Percentiles rank a stretch among this genome's conserved stretches.
phyloP scores from a whole-genome alignment of 257 asterid genomes.

The Solanum chilense region DNA sequence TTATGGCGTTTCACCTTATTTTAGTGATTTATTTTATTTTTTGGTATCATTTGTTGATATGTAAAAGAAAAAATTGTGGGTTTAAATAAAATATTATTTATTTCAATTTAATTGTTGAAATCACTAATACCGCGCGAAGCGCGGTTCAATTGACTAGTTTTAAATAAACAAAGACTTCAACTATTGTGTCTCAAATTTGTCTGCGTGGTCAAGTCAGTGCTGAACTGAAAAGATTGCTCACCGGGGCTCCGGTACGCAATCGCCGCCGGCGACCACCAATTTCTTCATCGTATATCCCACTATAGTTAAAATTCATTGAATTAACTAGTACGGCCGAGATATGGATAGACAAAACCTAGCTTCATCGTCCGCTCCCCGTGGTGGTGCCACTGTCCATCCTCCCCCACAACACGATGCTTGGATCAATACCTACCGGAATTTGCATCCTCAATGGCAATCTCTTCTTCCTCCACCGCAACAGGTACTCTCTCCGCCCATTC shows the following conservation, averaged over 20 bases:
- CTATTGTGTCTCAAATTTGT: neutral
- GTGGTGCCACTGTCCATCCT: conserved; percentile 11
- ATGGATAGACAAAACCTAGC: conserved; percentile 84
- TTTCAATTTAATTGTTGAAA: too few species aligned
- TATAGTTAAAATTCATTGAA: neutral
- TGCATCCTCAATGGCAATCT: conserved; percentile 60
- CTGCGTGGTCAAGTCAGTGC: neutral
- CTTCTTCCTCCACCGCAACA: conserved; percentile 22
- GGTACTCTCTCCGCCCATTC: conserved; percentile 27
- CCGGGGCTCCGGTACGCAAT: neutral
- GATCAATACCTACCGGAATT: conserved; percentile 35
- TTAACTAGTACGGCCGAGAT: neutral
- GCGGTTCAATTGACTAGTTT: too few species aligned
- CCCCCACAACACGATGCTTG: conserved; percentile 85
- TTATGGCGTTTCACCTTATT: too few species aligned
- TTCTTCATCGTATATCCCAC: neutral
- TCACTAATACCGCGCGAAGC: too few species aligned
- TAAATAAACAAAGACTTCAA: neutral
- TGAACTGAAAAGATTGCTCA: neutral
- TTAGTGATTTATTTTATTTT: too few species aligned
- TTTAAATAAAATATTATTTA: too few species aligned
- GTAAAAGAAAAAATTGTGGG: too few species aligned
- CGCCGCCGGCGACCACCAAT: neutral
- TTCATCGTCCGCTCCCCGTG: conserved; percentile 37
- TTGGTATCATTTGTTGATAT: too few species aligned